A percentile compares a stretch with the other conserved stretches of the same genome.
Evolutionary conservation across 2,329 filamentous ascomycete species (phyloP).

Genomic region (Colletotrichum acutatum): DNA sequence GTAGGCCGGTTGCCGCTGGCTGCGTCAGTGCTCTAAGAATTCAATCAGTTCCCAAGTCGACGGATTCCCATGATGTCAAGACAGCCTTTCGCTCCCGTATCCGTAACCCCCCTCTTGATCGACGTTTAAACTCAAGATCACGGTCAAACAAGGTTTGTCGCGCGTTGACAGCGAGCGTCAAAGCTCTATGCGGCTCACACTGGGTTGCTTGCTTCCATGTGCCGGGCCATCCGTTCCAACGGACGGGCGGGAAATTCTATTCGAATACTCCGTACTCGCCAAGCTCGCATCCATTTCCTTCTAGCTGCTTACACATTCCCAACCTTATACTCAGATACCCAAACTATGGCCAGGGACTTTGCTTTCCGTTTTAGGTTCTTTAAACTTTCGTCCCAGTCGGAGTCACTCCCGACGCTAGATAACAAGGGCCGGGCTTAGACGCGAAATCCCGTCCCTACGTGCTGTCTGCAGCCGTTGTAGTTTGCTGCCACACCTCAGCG

Average conservation of each 20-base stretch:
- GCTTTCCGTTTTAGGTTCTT: neutral
- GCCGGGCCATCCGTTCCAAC: neutral
- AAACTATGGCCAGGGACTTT: neutral
- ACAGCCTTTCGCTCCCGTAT: neutral
- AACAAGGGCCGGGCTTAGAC: neutral
- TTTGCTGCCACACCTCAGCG: neutral
- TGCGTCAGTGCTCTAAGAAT: neutral
- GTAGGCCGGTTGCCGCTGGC: neutral
- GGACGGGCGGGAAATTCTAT: neutral
- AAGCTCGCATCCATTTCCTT: neutral
- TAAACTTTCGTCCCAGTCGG: neutral
- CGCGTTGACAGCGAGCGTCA: neutral
- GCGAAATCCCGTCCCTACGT: neutral
- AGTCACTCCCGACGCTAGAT: neutral
- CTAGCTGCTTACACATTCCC: neutral
- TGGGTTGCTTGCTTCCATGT: neutral
- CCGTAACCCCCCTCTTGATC: neutral
- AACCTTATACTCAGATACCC: neutral
- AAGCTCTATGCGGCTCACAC: neutral
- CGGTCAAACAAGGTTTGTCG: neutral
- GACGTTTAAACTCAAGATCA: neutral
- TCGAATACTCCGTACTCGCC: too few species aligned
- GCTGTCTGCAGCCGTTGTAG: neutral
- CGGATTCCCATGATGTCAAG: neutral
- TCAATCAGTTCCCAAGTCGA: neutral